phyloP scores from a whole-genome alignment of 345 rosid species.

The Aethionema arabicum region DNA sequence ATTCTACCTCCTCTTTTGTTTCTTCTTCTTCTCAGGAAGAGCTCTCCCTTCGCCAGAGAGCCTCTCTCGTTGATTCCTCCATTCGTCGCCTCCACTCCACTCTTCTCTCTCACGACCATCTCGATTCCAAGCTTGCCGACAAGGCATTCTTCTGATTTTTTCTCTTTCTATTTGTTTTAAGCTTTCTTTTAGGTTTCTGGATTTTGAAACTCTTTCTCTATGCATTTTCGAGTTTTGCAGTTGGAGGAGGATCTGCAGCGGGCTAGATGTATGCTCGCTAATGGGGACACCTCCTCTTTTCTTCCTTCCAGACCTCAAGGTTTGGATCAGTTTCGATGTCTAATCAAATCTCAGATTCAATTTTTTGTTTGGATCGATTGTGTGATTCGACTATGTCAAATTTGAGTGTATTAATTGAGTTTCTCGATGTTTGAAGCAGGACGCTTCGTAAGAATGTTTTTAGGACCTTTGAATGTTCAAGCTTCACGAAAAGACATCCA shows the following conservation, averaged over 20 bases:
- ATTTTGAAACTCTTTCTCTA: background rate
- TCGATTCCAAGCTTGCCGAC: constrained; percentile 58
- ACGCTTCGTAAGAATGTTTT: constrained; percentile 70
- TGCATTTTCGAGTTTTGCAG: constrained; percentile 34
- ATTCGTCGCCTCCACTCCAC: constrained; percentile 63
- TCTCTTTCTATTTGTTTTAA: background rate
- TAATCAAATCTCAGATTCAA: constrained; percentile 12
- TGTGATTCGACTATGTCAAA: constrained; percentile 1
- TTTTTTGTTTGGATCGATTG: background rate
- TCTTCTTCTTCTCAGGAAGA: constrained; percentile 61
- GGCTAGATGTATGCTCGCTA: constrained; percentile 63
- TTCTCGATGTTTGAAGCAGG: constrained; percentile 41
- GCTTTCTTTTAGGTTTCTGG: background rate
- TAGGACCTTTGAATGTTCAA: constrained; percentile 95
- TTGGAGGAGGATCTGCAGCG: constrained; percentile 77
- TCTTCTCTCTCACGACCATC: constrained; percentile 36
- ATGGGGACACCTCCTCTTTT: constrained; percentile 86
- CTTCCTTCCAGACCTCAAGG: constrained; percentile 78
- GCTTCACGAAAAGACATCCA: constrained; percentile 86
- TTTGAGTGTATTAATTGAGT: background rate
- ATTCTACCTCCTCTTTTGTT: constrained; percentile 57
- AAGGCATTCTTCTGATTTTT: constrained; percentile 44
- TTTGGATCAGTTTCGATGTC: constrained; percentile 1
- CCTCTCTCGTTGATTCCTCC: constrained; percentile 69
- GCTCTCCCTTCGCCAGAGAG: constrained; percentile 66